Percentiles rank a stretch among this genome's conserved stretches.
phyloP scores from a whole-genome alignment of 1,139 yeast species.

The Zygoascus hellenicus region DNA sequence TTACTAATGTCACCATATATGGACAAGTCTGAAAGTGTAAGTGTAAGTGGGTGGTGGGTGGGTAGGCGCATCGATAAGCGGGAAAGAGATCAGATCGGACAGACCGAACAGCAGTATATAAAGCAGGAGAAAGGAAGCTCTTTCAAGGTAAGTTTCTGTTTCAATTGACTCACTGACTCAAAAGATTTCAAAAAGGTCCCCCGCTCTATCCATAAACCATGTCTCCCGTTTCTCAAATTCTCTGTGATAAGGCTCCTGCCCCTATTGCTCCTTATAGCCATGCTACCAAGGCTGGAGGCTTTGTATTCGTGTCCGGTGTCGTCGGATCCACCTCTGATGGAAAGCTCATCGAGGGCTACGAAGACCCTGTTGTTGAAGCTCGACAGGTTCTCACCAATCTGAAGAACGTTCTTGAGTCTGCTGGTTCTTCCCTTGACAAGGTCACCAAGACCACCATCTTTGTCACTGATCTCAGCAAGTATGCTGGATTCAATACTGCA shows the following conservation, averaged over 20 bases:
- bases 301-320: conserved; percentile 88
- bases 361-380: conserved; percentile 67
- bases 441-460: conserved; percentile 79
- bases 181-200: not conserved
- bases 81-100: not conserved
- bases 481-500: conserved; percentile 72
- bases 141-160: not conserved
- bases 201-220: not conserved
- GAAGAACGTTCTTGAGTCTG: conserved; percentile 63
- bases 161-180: not conserved
- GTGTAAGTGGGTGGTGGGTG: too few species aligned
- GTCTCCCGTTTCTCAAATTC: conserved; percentile 8
- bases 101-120: not conserved
- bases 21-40: too few species aligned
- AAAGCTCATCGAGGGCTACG: conserved; percentile 61
- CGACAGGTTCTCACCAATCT: conserved; percentile 76
- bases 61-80: not conserved
- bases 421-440: conserved; percentile 71
- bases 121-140: not conserved
- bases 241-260: conserved; percentile 56
- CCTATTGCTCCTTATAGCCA: conserved; percentile 96
- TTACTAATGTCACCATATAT: too few species aligned
- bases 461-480: conserved; percentile 76
- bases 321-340: conserved; percentile 75
- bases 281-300: conserved; percentile 66